A percentile compares a stretch with the other conserved stretches of the same genome.
These are phyloP conservation scores for Lachancea fermentati DNA, from an alignment of 805 yeast genomes.

Conservation along the genomic window DNA sequence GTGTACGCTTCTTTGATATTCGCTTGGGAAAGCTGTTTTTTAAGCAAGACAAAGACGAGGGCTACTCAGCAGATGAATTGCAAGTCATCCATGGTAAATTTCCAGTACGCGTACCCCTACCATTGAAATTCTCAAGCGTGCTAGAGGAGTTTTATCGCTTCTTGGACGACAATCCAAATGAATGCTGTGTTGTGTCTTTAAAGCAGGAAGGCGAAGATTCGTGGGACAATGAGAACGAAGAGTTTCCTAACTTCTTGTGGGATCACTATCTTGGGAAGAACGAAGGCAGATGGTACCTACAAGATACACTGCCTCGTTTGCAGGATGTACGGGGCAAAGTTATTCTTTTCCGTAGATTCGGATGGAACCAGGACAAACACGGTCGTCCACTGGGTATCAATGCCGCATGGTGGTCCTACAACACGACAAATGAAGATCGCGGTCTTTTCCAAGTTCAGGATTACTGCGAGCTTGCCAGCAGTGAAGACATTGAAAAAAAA, in stretches of 20 bases:
- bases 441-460: slow-evolving; percentile 65
- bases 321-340: slow-evolving; percentile 64
- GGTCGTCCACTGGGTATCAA: slow-evolving; percentile 49
- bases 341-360: slow-evolving; percentile 64
- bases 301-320: slow-evolving; percentile 49
- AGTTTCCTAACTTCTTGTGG: slow-evolving; percentile 59
- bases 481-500: slow-evolving; percentile 51
- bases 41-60: slow-evolving; percentile 40
- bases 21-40: slow-evolving; percentile 56
- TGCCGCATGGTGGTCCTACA: slow-evolving; percentile 62
- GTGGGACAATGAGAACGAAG: slow-evolving; percentile 60
- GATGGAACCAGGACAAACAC: slow-evolving; percentile 31
- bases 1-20: slow-evolving; percentile 71
- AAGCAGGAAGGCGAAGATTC: slow-evolving; percentile 69
- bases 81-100: slow-evolving; percentile 71
- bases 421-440: slow-evolving; percentile 60
- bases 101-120: slow-evolving; percentile 59
- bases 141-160: slow-evolving; percentile 57
- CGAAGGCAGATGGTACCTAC: slow-evolving; percentile 53
- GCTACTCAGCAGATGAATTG: slow-evolving; percentile 38
- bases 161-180: slow-evolving; percentile 46
- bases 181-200: slow-evolving; percentile 59
- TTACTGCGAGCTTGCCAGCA: slow-evolving; percentile 55
- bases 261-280: slow-evolving; percentile 46
- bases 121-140: slow-evolving; percentile 45